Percentiles rank a stretch among this genome's conserved stretches.
Evolutionary conservation across 2,329 filamentous ascomycete genomes (phyloP).

Genomic region (Grosmannia clavigera): DNA sequence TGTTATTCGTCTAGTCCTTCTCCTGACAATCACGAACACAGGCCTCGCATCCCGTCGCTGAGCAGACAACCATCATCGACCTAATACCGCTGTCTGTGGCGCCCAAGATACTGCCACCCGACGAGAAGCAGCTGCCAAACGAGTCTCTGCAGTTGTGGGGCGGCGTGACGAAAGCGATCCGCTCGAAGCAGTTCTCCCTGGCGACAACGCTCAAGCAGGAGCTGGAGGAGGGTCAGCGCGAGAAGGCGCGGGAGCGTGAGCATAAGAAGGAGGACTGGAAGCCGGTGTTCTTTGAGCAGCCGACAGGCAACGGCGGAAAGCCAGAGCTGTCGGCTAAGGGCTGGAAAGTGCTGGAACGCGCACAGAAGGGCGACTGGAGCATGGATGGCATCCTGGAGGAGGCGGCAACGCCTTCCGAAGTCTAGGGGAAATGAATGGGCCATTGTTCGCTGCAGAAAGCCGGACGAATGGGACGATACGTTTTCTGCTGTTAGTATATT

Average conservation of each 20-base stretch:
- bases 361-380: conserved; percentile 40
- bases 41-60: conserved; percentile 38
- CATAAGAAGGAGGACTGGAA: conserved; percentile 57
- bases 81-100: conserved; percentile 71
- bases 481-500: background rate
- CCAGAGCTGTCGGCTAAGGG: conserved; percentile 44
- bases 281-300: conserved; percentile 74
- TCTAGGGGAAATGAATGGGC: background rate
- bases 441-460: background rate
- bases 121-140: conserved; percentile 69
- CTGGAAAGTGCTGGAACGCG: conserved; percentile 34
- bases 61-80: conserved; percentile 71
- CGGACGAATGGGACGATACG: background rate
- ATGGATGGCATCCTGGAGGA: conserved; percentile 15
- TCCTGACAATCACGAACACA: conserved; percentile 9
- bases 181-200: conserved; percentile 66
- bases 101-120: conserved; percentile 66
- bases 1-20: background rate
- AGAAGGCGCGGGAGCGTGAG: conserved; percentile 72
- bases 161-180: conserved; percentile 75
- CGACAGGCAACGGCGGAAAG: conserved; percentile 41
- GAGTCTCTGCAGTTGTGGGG: conserved; percentile 85
- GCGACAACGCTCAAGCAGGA: conserved; percentile 84
- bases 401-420: background rate
- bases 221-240: conserved; percentile 79